These are phyloP conservation scores for Amanita muscaria DNA, from an alignment of 768 basidiomycete genomes.

Conservation along the genomic window DNA sequence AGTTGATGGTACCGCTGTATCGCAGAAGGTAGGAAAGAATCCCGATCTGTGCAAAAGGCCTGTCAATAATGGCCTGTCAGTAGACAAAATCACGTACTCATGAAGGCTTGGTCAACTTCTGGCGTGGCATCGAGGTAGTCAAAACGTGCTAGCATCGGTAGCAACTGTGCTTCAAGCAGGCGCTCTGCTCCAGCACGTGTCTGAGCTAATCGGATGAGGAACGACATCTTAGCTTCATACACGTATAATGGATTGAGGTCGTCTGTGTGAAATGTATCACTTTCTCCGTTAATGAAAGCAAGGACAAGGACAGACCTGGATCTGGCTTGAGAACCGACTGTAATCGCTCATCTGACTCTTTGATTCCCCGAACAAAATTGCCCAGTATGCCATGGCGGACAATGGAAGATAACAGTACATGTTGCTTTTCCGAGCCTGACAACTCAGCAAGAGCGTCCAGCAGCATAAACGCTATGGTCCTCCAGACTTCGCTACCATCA, in stretches of 20 bases:
- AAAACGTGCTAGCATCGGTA: constrained; percentile 71
- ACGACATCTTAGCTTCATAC: constrained; percentile 90
- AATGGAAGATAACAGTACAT: constrained; percentile 48
- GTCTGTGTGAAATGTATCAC: constrained; percentile 44
- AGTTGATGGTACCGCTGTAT: constrained; percentile 88
- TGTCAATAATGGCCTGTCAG: constrained; percentile 1
- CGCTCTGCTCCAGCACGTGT: constrained; percentile 79
- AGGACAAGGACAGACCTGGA: constrained; percentile 51
- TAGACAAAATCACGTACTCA: constrained; percentile 41
- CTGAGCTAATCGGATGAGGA: constrained; percentile 79
- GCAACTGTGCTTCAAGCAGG: constrained; percentile 66
- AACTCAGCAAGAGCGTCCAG: constrained; percentile 75
- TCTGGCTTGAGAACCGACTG: constrained; percentile 79
- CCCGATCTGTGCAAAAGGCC: constrained; percentile 44
- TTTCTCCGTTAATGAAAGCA: background rate
- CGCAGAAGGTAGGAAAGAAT: constrained; percentile 82
- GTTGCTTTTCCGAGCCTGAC: constrained; percentile 60
- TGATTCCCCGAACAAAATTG: constrained; percentile 76
- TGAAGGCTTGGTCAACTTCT: constrained; percentile 71
- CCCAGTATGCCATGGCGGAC: constrained; percentile 68
- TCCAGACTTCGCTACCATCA: constrained; percentile 95
- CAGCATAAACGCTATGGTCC: constrained; percentile 88
- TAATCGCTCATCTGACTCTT: constrained; percentile 70
- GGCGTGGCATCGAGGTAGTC: constrained; percentile 84
- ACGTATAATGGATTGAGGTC: constrained; percentile 89